Conservation (phyloP, 768 basidiomycete genomes). For the Paxillus rubicundulus region DNA sequence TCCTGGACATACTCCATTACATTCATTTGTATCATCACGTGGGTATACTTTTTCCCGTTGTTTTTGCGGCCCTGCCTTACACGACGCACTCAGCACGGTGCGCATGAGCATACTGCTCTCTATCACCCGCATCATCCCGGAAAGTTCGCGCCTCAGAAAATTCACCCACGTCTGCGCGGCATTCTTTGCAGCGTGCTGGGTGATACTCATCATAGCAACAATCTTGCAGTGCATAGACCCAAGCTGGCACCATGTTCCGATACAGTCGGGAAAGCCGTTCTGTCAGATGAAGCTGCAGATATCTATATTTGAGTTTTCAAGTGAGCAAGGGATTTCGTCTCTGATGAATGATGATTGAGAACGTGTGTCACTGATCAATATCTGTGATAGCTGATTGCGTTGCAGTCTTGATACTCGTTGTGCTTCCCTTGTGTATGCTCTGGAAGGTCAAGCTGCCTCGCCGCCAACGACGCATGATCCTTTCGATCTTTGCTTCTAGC, state of each 20-base stretch:
- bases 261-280: conserved; percentile 6
- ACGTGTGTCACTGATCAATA: neutral
- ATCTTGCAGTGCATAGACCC: conserved; percentile 7
- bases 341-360: neutral
- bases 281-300: conserved; percentile 3
- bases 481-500: conserved; percentile 20
- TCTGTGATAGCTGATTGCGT: conserved; percentile 15
- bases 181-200: conserved; percentile 7
- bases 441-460: conserved; percentile 21
- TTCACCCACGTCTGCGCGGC: conserved; percentile 9
- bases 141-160: conserved; percentile 1
- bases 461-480: conserved; percentile 24
- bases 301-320: conserved; percentile 13
- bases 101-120: conserved; percentile 21
- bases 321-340: conserved; percentile 3
- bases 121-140: conserved; percentile 15
- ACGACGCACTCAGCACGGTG: conserved; percentile 5
- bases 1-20: conserved; percentile 11
- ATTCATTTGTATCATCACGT: conserved; percentile 11
- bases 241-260: conserved; percentile 5
- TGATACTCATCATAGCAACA: conserved; percentile 7
- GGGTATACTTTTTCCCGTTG: neutral
- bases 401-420: conserved; percentile 13
- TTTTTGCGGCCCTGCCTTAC: neutral
- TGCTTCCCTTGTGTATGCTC: conserved; percentile 18